A percentile compares a stretch with the other conserved stretches of the same genome.
Evolutionary conservation across 2,329 filamentous ascomycete genomes (phyloP).

Genomic region (Blastomyces emzantsi): DNA sequence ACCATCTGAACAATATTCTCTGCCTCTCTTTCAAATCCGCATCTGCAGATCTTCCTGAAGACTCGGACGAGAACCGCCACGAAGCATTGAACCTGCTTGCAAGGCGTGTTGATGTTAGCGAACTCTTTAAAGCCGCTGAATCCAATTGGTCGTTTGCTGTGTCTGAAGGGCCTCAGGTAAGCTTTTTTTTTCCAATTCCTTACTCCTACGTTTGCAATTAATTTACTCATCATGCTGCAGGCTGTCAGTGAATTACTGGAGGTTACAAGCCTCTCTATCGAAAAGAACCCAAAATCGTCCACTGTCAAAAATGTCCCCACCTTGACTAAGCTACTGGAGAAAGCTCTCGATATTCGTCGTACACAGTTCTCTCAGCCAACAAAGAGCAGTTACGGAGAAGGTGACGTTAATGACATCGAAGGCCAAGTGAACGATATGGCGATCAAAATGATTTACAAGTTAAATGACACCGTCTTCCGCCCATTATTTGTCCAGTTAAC

Average conservation of each 20-base stretch:
- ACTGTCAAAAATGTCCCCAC: constrained; percentile 65
- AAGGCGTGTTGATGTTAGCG: constrained; percentile 65
- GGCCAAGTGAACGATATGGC: constrained; percentile 57
- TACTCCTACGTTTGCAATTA: neutral
- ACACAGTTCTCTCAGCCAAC: constrained; percentile 28
- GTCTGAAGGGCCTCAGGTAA: constrained; percentile 52
- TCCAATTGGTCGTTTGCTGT: constrained; percentile 62
- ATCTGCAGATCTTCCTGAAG: constrained; percentile 50
- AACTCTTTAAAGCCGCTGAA: constrained; percentile 64
- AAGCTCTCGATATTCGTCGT: constrained; percentile 43
- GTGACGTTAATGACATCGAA: constrained; percentile 52
- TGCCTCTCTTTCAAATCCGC: constrained; percentile 64
- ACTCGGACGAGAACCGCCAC: constrained; percentile 55
- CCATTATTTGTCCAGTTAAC: constrained; percentile 82
- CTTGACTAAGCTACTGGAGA: constrained; percentile 54
- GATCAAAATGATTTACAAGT: constrained; percentile 89
- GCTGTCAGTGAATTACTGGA: constrained; percentile 61
- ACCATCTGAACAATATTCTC: constrained; percentile 64
- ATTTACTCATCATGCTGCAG: constrained; percentile 28
- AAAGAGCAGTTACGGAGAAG: constrained; percentile 35
- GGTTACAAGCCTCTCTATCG: constrained; percentile 60
- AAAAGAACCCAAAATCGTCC: constrained; percentile 65
- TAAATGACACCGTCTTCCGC: constrained; percentile 88
- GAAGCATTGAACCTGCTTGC: constrained; percentile 67
- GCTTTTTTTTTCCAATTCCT: constrained; percentile 21